A percentile compares a stretch with the other conserved stretches of the same genome.
Conservation (phyloP, 2,329 filamentous ascomycete genomes). For the Ophiostoma pallidulum region DNA sequence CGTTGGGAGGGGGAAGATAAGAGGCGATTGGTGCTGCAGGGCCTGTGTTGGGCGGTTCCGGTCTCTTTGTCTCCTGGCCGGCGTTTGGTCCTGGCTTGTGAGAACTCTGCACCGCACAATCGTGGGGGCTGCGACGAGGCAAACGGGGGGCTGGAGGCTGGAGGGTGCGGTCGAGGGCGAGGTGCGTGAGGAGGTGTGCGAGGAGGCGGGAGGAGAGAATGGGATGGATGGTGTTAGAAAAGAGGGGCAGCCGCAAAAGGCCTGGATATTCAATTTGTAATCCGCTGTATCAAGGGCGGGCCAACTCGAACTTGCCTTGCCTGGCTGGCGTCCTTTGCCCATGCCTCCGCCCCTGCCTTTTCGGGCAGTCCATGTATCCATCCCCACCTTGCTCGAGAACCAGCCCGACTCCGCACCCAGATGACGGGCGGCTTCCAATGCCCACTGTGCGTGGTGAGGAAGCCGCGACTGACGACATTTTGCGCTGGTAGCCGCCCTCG, state of each 20-base stretch:
- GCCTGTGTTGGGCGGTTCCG: no score
- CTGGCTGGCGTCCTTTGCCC: neutral
- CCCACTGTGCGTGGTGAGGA: neutral
- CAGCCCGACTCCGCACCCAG: no score
- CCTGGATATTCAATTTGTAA: constrained; percentile 21
- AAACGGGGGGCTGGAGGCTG: constrained; percentile 10
- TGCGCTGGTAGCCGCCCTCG: no score
- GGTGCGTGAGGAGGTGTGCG: neutral
- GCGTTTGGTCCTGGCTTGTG: neutral
- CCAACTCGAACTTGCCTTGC: neutral
- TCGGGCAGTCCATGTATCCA: neutral
- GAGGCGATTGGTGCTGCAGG: neutral
- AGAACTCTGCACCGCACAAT: neutral
- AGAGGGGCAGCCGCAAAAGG: constrained; percentile 18
- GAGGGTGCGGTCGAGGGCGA: neutral
- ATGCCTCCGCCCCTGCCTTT: constrained; percentile 7
- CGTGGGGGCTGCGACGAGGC: constrained; percentile 3
- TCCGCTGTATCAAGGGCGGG: constrained; percentile 3
- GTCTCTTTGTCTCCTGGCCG: neutral
- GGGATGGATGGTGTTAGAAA: constrained; percentile 14
- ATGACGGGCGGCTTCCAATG: no score
- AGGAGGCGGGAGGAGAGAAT: constrained; percentile 6
- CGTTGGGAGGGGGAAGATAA: constrained; percentile 7
- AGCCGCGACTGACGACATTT: neutral
- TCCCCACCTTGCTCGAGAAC: neutral